phyloP scores from a whole-genome alignment of 345 rosid species.

The Aquilaria malaccensis region DNA sequence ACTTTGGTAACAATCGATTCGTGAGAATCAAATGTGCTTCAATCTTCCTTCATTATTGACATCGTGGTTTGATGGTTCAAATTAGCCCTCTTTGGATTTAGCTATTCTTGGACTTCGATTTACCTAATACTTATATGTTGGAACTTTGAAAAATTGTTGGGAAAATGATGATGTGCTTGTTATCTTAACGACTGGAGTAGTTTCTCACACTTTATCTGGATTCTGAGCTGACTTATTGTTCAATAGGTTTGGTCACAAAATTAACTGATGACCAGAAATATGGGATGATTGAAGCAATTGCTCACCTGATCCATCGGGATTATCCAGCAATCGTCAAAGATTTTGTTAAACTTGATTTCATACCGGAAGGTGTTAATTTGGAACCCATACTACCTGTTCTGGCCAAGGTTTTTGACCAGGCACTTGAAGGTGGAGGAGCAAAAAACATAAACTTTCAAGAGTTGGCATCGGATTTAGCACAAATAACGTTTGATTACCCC shows the following conservation, averaged over 20 bases:
- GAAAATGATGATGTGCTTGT: no score
- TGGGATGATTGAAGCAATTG: slow-evolving; percentile 98
- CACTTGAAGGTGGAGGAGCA: slow-evolving; percentile 98
- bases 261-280: slow-evolving; percentile 94
- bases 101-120: no score
- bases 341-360: slow-evolving; percentile 91
- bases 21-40: slow-evolving; percentile 10
- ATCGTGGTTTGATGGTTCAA: background rate
- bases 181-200: no score
- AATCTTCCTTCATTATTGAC: background rate
- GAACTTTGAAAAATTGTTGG: no score
- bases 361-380: slow-evolving; percentile 93
- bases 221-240: slow-evolving; percentile 17
- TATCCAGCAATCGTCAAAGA: slow-evolving; percentile 85
- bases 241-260: slow-evolving; percentile 82
- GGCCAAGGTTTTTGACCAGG: slow-evolving; percentile 97
- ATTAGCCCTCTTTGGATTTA: no score
- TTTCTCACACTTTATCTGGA: background rate
- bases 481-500: slow-evolving; percentile 96
- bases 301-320: slow-evolving; percentile 94
- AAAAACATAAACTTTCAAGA: slow-evolving; percentile 90
- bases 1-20: slow-evolving; percentile 64
- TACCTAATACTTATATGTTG: no score
- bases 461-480: slow-evolving; percentile 92
- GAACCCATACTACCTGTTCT: slow-evolving; percentile 90